Evolutionary conservation across 2,329 filamentous ascomycete species (phyloP).

Genomic region (Ophiostoma sp.): DNA sequence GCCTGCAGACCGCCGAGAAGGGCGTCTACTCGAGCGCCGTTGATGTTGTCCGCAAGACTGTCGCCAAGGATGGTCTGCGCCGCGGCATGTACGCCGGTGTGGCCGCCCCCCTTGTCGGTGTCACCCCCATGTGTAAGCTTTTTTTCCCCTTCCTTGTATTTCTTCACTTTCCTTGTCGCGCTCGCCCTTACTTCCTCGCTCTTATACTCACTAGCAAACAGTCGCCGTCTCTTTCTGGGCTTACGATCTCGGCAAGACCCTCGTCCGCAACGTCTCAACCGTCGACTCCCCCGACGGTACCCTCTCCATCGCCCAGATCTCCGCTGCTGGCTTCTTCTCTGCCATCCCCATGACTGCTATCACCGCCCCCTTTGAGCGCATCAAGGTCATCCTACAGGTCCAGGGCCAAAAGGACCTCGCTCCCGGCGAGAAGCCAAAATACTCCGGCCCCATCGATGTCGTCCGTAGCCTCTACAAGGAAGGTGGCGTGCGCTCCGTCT

Average conservation of each 20-base stretch:
- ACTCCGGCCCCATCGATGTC: constrained; percentile 81
- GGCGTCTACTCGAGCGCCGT: constrained; percentile 86
- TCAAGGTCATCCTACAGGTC: constrained; percentile 97
- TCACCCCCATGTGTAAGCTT: constrained; percentile 95
- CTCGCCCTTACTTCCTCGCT: not conserved
- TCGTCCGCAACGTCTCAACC: constrained; percentile 65
- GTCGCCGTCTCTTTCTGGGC: constrained; percentile 73
- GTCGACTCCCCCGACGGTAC: constrained; percentile 62
- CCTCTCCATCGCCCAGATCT: constrained; percentile 80
- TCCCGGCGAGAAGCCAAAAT: constrained; percentile 88
- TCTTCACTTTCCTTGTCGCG: not conserved
- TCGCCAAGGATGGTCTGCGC: constrained; percentile 76
- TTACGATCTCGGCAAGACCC: constrained; percentile 89
- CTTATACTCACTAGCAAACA: constrained; percentile 31
- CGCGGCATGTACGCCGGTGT: constrained; percentile 94
- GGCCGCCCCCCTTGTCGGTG: constrained; percentile 85
- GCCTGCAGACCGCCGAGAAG: constrained; percentile 89
- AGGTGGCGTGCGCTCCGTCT: constrained; percentile 85
- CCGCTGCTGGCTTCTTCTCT: constrained; percentile 91
- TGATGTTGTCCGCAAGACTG: constrained; percentile 83
- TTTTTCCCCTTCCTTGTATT: not conserved
- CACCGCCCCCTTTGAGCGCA: constrained; percentile 97
- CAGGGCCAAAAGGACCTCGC: constrained; percentile 83
- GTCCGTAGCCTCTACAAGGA: constrained; percentile 89
- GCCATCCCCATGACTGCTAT: constrained; percentile 96